Percentiles rank a stretch among this genome's conserved stretches.
phyloP scores from a whole-genome alignment of 2,329 filamentous ascomycete species.

The Botryotinia convoluta region DNA sequence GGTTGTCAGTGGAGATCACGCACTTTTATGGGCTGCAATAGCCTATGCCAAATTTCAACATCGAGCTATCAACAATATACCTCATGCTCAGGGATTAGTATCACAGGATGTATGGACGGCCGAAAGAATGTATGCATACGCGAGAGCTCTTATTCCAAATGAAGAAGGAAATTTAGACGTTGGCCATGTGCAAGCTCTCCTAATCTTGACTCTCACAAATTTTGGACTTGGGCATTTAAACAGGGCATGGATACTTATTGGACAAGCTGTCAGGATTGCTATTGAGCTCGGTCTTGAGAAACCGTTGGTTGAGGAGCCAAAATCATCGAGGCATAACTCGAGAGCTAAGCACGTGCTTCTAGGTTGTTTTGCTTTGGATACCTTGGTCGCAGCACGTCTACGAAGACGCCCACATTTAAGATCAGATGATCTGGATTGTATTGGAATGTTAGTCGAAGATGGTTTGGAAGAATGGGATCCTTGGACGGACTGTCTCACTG shows the following conservation, averaged over 20 bases:
- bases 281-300: constrained; percentile 44
- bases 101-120: constrained; percentile 31
- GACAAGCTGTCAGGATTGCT: constrained; percentile 58
- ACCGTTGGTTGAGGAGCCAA: constrained; percentile 30
- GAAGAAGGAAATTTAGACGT: constrained; percentile 50
- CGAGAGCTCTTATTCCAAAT: constrained; percentile 48
- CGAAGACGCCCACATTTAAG: constrained; percentile 51
- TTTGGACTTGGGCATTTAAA: constrained; percentile 56
- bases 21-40: constrained; percentile 59
- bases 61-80: constrained; percentile 34
- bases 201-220: constrained; percentile 61
- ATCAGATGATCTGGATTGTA: constrained; percentile 46
- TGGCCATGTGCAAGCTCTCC: constrained; percentile 53
- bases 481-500: constrained; percentile 56
- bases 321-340: constrained; percentile 31
- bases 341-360: constrained; percentile 47
- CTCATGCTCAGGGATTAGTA: constrained; percentile 29
- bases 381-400: constrained; percentile 52
- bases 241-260: constrained; percentile 63
- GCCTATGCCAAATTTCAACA: constrained; percentile 56
- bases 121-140: constrained; percentile 50
- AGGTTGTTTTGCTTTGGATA: constrained; percentile 63
- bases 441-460: constrained; percentile 57
- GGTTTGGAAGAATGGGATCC: constrained; percentile 73
- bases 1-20: constrained; percentile 43